Percentiles rank a stretch among this genome's conserved stretches.
These are phyloP conservation scores for Collybiopsis luxurians DNA, from an alignment of 768 basidiomycete species.

Conservation along the genomic window DNA sequence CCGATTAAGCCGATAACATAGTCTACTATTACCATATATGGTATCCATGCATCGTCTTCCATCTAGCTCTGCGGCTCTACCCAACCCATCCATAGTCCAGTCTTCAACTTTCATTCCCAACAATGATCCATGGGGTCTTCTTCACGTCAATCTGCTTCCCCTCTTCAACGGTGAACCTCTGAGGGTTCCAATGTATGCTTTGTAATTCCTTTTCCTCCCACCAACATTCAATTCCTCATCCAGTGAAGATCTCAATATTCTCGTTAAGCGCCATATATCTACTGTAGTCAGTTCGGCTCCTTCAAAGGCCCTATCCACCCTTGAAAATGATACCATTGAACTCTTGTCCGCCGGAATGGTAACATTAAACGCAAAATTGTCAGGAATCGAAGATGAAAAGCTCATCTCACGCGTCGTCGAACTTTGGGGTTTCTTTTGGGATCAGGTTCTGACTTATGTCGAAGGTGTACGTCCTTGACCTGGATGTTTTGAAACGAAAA, in stretches of 20 bases:
- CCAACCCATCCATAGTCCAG: constrained; percentile 33
- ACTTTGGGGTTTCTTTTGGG: constrained; percentile 94
- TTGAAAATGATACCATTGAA: constrained; percentile 79
- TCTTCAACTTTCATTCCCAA: constrained; percentile 28
- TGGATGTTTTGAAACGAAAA: too few species aligned
- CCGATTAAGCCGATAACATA: too few species aligned
- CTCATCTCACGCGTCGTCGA: constrained; percentile 79
- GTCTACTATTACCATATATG: too few species aligned
- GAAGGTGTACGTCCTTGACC: constrained; percentile 82
- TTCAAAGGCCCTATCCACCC: constrained; percentile 65
- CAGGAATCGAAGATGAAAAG: constrained; percentile 73
- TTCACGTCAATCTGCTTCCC: constrained; percentile 87
- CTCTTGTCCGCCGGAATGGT: constrained; percentile 88
- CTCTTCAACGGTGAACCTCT: constrained; percentile 91
- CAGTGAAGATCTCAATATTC: constrained; percentile 85
- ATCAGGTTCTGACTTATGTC: constrained; percentile 80
- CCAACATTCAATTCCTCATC: constrained; percentile 9
- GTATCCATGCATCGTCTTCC: too few species aligned
- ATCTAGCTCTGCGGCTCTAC: constrained; percentile 38
- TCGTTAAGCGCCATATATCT: constrained; percentile 78
- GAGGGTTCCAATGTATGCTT: constrained; percentile 77
- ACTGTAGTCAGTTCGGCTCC: constrained; percentile 71
- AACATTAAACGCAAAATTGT: constrained; percentile 83
- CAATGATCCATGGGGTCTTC: constrained; percentile 75
- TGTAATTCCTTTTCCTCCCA: background rate